These are phyloP conservation scores for Yarrowia alimentaria DNA, from an alignment of 805 yeast genomes.

Conservation along the genomic window DNA sequence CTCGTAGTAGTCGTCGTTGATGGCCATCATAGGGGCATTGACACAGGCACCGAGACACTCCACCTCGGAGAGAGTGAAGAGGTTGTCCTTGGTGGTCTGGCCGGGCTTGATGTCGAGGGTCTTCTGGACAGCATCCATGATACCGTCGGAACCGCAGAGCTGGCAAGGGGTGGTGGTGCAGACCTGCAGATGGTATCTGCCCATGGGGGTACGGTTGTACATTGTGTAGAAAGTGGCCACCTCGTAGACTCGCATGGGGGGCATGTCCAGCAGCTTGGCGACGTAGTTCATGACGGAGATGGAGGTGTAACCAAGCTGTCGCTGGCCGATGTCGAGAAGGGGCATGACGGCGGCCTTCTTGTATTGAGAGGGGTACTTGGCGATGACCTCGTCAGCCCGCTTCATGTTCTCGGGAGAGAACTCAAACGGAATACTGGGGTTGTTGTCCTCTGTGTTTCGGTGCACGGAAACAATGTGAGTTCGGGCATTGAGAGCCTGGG, in stretches of 20 bases:
- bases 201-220: constrained; percentile 85
- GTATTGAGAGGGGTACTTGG: constrained; percentile 82
- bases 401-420: constrained; percentile 62
- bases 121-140: constrained; percentile 64
- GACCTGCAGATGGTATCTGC: constrained; percentile 77
- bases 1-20: constrained; percentile 80
- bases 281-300: constrained; percentile 88
- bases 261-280: constrained; percentile 79
- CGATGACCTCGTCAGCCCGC: constrained; percentile 69
- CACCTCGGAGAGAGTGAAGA: constrained; percentile 81
- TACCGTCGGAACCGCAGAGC: constrained; percentile 76
- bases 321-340: constrained; percentile 78
- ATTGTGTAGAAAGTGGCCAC: constrained; percentile 91
- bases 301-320: constrained; percentile 82
- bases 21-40: constrained; percentile 83
- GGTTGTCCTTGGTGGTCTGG: constrained; percentile 69
- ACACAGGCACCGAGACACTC: constrained; percentile 93
- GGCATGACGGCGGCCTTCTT: constrained; percentile 90
- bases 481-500: constrained; percentile 29
- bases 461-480: constrained; percentile 51
- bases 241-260: constrained; percentile 91
- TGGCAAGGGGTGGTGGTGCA: constrained; percentile 92
- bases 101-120: constrained; percentile 69
- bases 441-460: constrained; percentile 68
- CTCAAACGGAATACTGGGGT: constrained; percentile 66